These are phyloP conservation scores for Neonectria magnoliae DNA, from an alignment of 2,329 filamentous ascomycete genomes.

Conservation along the genomic window DNA sequence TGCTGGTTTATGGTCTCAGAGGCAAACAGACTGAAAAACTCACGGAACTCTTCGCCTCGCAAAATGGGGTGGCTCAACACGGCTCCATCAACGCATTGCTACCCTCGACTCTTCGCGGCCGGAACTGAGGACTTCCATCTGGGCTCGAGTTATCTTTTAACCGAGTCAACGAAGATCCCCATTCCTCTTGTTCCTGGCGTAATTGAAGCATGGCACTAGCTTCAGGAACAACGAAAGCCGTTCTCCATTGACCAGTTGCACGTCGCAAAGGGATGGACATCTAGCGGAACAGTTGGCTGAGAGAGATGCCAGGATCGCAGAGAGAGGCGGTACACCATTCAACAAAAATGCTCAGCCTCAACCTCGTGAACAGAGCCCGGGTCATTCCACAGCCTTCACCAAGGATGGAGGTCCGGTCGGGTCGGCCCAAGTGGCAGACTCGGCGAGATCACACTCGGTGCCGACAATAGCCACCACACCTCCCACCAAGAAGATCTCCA, in stretches of 20 bases:
- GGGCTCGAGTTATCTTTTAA: neutral
- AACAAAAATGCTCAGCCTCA: neutral
- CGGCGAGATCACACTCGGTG: too few relatives aligned
- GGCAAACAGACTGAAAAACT: neutral
- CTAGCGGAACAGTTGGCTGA: neutral
- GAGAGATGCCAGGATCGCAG: neutral
- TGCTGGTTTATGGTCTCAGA: constrained; percentile 6
- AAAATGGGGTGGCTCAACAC: neutral
- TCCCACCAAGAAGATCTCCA: neutral
- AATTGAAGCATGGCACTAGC: constrained; percentile 23
- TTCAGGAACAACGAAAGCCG: constrained; percentile 16
- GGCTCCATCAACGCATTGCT: neutral
- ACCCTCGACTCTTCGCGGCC: neutral
- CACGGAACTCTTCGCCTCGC: too few relatives aligned
- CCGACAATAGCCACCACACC: neutral
- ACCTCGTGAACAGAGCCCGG: neutral
- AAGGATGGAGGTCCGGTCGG: neutral
- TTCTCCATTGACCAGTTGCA: constrained; percentile 31
- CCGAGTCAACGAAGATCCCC: neutral
- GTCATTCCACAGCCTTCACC: too few relatives aligned
- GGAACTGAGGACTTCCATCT: constrained; percentile 4
- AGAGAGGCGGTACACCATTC: neutral
- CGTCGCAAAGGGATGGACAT: neutral
- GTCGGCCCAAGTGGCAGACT: neutral
- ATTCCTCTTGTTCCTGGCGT: neutral